Conservation (phyloP, 306 rosid genomes). For the Neltuma alba region DNA sequence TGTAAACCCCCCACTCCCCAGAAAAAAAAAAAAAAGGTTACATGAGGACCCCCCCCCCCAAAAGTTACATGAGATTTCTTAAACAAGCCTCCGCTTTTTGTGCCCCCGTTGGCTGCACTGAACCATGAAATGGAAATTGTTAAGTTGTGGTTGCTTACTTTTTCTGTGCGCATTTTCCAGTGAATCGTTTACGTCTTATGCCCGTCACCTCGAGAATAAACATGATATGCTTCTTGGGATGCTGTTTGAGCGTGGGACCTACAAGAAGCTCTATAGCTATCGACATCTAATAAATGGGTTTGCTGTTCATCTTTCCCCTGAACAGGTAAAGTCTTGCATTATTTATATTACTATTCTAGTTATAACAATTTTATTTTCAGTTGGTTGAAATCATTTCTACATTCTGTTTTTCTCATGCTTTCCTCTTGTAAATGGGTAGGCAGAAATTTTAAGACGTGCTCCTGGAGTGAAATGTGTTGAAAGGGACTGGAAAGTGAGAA, state of each 20-base stretch:
- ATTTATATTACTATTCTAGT: constrained; percentile 16
- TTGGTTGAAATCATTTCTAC: constrained; percentile 34
- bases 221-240: constrained; percentile 95
- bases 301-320: constrained; percentile 84
- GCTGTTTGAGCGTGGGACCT: constrained; percentile 83
- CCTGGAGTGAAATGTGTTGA: constrained; percentile 90
- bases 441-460: constrained; percentile 79
- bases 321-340: constrained; percentile 78
- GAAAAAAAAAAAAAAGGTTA: too few species aligned
- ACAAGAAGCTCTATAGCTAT: constrained; percentile 86
- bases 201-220: constrained; percentile 82
- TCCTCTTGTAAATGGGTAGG: constrained; percentile 80
- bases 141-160: constrained; percentile 3
- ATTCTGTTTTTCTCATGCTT: constrained; percentile 40
- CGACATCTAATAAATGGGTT: constrained; percentile 95
- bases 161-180: constrained; percentile 49
- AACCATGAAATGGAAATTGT: constrained; percentile 26
- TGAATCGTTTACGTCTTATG: constrained; percentile 77
- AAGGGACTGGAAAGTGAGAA: constrained; percentile 95
- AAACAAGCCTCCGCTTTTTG: neutral
- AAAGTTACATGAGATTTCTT: neutral
- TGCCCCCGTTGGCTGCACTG: neutral
- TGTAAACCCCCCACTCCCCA: neutral
- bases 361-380: constrained; percentile 12
- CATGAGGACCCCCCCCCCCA: too few species aligned